Conservation (phyloP, 768 basidiomycete species). For the Tricholoma matsutake region DNA sequence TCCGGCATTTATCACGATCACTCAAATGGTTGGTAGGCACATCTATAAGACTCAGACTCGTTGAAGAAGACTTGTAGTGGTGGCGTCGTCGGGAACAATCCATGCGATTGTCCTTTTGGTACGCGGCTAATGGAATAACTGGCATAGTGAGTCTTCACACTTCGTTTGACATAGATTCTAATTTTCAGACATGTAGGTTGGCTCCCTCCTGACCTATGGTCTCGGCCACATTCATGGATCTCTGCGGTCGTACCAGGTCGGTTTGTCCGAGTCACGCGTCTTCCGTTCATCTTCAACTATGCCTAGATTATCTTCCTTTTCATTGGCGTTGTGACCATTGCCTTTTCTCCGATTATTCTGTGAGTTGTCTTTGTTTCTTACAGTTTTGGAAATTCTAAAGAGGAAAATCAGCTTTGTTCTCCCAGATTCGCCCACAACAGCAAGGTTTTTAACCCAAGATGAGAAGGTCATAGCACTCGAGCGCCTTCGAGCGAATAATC, state of each 20-base stretch:
- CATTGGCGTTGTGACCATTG: constrained; percentile 39
- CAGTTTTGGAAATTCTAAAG: not conserved
- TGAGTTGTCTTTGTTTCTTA: constrained; percentile 12
- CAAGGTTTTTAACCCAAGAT: constrained; percentile 36
- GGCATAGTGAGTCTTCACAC: constrained; percentile 28
- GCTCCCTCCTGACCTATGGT: constrained; percentile 41
- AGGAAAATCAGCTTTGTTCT: constrained; percentile 30
- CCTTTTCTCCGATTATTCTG: constrained; percentile 35
- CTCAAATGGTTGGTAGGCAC: constrained; percentile 31
- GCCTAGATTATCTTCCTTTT: constrained; percentile 42
- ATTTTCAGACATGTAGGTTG: constrained; percentile 23
- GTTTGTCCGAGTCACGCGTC: constrained; percentile 15
- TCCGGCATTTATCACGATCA: constrained; percentile 47
- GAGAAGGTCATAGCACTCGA: constrained; percentile 42
- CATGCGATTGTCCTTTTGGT: constrained; percentile 39
- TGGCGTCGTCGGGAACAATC: constrained; percentile 49
- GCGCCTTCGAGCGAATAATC: constrained; percentile 41
- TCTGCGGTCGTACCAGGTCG: constrained; percentile 39
- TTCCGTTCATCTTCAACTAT: not conserved
- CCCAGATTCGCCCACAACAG: constrained; percentile 42
- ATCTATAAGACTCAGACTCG: not conserved
- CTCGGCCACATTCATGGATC: constrained; percentile 37
- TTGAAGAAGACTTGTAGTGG: constrained; percentile 26
- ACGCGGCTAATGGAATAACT: constrained; percentile 40
- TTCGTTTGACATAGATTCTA: not conserved